These are phyloP conservation scores for Nephelium lappaceum DNA, from an alignment of 345 rosid species.

Conservation along the genomic window DNA sequence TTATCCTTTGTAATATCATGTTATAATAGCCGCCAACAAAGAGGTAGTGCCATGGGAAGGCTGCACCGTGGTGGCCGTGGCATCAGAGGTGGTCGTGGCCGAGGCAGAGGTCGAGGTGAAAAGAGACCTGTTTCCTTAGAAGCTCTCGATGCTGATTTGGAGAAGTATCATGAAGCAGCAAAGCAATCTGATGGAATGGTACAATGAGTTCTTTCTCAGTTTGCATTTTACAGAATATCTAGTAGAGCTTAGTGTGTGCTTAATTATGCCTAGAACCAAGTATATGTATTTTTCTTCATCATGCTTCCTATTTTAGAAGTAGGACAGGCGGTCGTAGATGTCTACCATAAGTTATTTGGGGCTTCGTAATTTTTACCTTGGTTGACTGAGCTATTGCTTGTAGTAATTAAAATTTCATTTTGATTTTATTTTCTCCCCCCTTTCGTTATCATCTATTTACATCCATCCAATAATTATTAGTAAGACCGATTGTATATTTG, in stretches of 20 bases:
- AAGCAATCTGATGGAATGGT: conserved; percentile 41
- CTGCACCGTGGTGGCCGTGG: conserved; percentile 43
- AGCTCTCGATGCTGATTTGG: conserved; percentile 66
- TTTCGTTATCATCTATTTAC: not conserved
- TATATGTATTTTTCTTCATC: not conserved
- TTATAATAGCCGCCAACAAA: conserved; percentile 40
- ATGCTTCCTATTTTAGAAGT: not conserved
- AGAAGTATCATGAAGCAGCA: conserved; percentile 57
- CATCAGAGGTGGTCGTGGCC: conserved; percentile 40
- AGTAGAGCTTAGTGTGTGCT: not conserved
- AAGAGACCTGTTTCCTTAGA: conserved; percentile 45
- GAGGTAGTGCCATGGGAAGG: conserved; percentile 43
- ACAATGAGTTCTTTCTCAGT: not conserved
- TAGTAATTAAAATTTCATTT: not conserved
- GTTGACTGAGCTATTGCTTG: not conserved
- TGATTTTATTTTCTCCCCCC: not conserved
- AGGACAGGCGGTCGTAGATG: conserved; percentile 2
- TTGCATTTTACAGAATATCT: conserved; percentile 1
- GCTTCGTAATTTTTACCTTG: not conserved
- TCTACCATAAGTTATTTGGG: not conserved
- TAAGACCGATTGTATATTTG: not conserved
- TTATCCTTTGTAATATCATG: conserved; percentile 2
- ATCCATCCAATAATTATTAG: not conserved
- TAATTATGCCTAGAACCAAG: not conserved
- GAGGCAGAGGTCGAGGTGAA: conserved; percentile 39